These are phyloP conservation scores for Davidsoniella virescens DNA, from an alignment of 2,329 filamentous ascomycete species.

Conservation along the genomic window DNA sequence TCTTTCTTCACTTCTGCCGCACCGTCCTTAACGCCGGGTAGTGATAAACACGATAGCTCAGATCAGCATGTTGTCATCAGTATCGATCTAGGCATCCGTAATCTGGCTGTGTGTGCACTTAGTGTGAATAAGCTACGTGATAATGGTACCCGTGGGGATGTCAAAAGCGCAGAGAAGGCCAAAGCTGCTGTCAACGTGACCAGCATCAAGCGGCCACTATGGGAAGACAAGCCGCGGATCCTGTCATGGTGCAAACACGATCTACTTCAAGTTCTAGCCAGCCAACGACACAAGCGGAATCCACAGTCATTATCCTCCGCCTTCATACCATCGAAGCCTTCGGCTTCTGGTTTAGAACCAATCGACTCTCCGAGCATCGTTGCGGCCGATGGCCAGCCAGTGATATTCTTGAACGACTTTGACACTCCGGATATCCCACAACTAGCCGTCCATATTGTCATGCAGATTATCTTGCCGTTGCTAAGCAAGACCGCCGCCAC, in stretches of 20 bases:
- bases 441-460: conserved; percentile 3
- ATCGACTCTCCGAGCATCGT: not conserved
- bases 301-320: no score
- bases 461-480: conserved; percentile 5
- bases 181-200: not conserved
- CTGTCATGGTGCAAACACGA: conserved; percentile 7
- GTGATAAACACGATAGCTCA: not conserved
- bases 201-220: conserved; percentile 1
- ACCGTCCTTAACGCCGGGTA: not conserved
- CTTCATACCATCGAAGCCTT: not conserved
- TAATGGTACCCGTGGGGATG: not conserved
- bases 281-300: not conserved
- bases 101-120: conserved; percentile 8
- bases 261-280: not conserved
- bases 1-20: not conserved
- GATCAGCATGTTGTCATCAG: not conserved
- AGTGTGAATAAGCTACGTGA: not conserved
- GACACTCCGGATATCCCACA: conserved; percentile 6
- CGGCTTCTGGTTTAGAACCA: not conserved
- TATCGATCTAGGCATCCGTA: conserved; percentile 11
- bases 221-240: not conserved
- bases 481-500: not conserved
- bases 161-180: not conserved
- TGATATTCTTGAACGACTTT: not conserved
- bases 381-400: not conserved